Base-by-base conservation (phyloP, 2,329 filamentous ascomycete species). In the Fusarium aywerte region DNA sequence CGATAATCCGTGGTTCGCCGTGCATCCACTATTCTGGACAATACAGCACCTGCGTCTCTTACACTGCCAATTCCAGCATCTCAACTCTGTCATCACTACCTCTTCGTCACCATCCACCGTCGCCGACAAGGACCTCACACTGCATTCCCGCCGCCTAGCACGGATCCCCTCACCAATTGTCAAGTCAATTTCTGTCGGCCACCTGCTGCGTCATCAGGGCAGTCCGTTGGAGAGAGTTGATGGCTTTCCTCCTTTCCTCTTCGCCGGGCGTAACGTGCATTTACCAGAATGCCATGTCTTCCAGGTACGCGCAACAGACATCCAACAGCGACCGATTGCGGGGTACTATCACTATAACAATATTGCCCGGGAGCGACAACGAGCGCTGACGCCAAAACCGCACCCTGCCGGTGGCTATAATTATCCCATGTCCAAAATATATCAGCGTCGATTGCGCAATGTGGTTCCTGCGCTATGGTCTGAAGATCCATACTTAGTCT, bases 401-500 rank as follows among this genome's bases (percentile, higher is more conserved):
- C 23, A 44, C 38, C 43, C 50, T 27, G 5, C 3, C 15, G 27
- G 20, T 23, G 31, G 43, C 7, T 29, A 42, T 20, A 60, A 60
- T 10, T 16, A 16, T 25, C 57, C 57, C 15, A 36, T 54, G 7
- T 7, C 12, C 31, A 18, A 38, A 18, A 15, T 49, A 2, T 60
- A 31, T 20, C 23, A 48, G 36, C 38, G 49, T 9, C 42, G 42
- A 25, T 27, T 60, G 23, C 42, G 18, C 11, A 12, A 49, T 4
- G 31, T 44, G 23, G 49, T 42, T 32, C 57, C 57, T 13, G n/a
- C n/a, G 7, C 27, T 12, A 11, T 60, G 43, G 57, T 54, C 32
- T 21, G n/a, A 44, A 25, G 43, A 60, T 40, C 49, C 57, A 12
- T 54, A 60, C 38, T 25, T 60, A 25, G 23, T 60, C 29, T 60